Evolutionary conservation across 2,329 filamentous ascomycete species (phyloP).

Genomic region (Aspergillus eucalypticola): DNA sequence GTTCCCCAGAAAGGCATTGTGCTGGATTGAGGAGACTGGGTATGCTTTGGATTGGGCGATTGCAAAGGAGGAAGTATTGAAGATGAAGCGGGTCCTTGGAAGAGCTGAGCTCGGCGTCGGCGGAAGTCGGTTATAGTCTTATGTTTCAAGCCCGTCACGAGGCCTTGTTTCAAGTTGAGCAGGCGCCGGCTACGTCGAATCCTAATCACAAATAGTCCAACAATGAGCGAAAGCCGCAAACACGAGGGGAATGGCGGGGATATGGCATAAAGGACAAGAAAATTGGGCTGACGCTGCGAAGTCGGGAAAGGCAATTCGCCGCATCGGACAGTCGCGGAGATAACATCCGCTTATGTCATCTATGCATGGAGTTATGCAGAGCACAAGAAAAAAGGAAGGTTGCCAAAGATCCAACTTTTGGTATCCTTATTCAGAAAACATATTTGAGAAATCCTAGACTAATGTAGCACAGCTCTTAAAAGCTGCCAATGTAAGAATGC

Average conservation of each 20-base stretch:
- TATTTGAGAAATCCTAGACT: slow-evolving; percentile 11
- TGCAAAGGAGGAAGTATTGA: neutral
- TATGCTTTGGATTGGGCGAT: neutral
- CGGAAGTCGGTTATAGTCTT: neutral
- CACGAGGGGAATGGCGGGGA: neutral
- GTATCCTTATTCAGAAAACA: slow-evolving; percentile 2
- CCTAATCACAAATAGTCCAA: neutral
- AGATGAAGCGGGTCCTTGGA: neutral
- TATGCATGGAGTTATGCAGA: neutral
- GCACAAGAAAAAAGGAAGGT: neutral
- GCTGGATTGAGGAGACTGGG: neutral
- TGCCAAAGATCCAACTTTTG: neutral
- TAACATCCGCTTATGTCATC: neutral
- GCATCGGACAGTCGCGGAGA: neutral
- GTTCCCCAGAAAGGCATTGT: slow-evolving; percentile 33
- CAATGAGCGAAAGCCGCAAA: neutral
- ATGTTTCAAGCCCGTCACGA: neutral
- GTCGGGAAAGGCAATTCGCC: neutral
- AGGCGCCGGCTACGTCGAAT: neutral
- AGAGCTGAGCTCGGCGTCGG: slow-evolving; percentile 1
- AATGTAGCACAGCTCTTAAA: slow-evolving; percentile 10
- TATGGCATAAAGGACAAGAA: neutral
- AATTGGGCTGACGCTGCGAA: neutral
- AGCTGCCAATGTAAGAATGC: neutral
- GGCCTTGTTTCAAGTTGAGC: neutral